Evolutionary conservation across 177 flowering plant genomes (phyloP).

Genomic region (Vitis hybrid): DNA sequence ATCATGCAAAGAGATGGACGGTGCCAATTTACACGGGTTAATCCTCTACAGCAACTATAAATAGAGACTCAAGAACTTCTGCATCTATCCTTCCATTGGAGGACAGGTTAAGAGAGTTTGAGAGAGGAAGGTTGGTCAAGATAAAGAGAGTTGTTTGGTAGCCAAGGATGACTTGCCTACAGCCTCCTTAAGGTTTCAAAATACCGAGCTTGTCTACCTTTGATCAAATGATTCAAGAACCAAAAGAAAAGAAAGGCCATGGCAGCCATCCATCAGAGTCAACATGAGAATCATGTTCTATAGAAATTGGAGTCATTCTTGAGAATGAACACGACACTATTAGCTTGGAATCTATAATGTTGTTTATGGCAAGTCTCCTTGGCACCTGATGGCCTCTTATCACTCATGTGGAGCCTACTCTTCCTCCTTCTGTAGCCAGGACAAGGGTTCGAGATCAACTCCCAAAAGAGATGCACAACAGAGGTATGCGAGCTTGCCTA

Average conservation of each 20-base stretch:
- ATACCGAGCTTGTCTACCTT: neutral
- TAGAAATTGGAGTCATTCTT: neutral
- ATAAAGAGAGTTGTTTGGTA: conserved; percentile 26
- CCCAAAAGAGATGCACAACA: neutral
- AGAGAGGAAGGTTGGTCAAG: conserved; percentile 31
- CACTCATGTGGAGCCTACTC: conserved; percentile 39
- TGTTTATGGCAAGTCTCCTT: conserved; percentile 41
- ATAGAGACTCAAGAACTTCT: neutral
- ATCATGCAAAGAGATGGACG: neutral
- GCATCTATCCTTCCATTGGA: neutral
- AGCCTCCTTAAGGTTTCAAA: conserved; percentile 6
- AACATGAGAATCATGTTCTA: neutral
- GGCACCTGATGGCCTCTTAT: conserved; percentile 43
- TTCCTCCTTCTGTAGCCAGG: conserved; percentile 2
- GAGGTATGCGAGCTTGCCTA: neutral
- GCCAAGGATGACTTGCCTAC: conserved; percentile 60
- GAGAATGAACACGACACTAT: neutral
- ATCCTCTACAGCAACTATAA: conserved; percentile 11
- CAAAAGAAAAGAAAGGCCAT: no score
- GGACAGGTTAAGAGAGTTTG: no score
- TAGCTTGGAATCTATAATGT: conserved; percentile 4
- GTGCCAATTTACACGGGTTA: neutral
- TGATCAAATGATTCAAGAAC: no score
- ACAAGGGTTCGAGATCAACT: no score
- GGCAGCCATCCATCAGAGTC: no score